Evolutionary conservation across 768 basidiomycete genomes (phyloP).

Genomic region (Hygrophoropsis aurantiaca): DNA sequence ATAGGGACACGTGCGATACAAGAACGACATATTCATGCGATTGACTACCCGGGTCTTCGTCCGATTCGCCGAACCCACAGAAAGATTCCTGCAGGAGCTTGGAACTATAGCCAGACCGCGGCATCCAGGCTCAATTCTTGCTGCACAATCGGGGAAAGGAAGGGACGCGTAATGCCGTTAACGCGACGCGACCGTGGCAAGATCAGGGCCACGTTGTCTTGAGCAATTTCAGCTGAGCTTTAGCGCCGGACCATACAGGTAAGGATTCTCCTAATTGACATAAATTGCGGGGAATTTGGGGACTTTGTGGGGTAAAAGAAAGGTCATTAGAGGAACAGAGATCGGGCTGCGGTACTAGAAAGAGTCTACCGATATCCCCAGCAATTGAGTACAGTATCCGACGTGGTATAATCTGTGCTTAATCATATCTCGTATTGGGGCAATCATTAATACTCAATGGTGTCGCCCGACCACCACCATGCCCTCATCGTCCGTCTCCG

Average conservation of each 20-base stretch:
- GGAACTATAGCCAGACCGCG: too few species aligned
- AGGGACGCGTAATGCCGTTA: too few species aligned
- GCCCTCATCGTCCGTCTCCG: conserved; percentile 82
- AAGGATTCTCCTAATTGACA: background rate
- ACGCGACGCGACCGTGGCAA: too few species aligned
- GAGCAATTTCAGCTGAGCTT: too few species aligned
- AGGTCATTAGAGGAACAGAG: background rate
- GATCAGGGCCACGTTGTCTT: too few species aligned
- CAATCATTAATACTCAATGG: conserved; percentile 17
- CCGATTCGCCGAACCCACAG: too few species aligned
- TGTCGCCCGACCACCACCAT: conserved; percentile 75
- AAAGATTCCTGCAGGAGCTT: too few species aligned
- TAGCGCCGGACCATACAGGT: background rate
- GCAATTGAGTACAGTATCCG: conserved; percentile 8
- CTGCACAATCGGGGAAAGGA: too few species aligned
- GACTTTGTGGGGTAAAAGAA: conserved; percentile 11
- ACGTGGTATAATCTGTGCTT: background rate
- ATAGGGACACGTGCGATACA: conserved; percentile 3
- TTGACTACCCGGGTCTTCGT: too few species aligned
- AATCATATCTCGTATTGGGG: background rate
- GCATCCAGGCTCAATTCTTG: too few species aligned
- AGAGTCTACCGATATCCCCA: conserved; percentile 6
- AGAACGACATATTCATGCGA: too few species aligned
- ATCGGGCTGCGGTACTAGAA: conserved; percentile 7
- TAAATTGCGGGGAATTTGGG: conserved; percentile 3